Percentiles rank a stretch among this genome's conserved stretches.
phyloP scores from a whole-genome alignment of 108 stramenopile species.

The Skeletonema costatum region DNA sequence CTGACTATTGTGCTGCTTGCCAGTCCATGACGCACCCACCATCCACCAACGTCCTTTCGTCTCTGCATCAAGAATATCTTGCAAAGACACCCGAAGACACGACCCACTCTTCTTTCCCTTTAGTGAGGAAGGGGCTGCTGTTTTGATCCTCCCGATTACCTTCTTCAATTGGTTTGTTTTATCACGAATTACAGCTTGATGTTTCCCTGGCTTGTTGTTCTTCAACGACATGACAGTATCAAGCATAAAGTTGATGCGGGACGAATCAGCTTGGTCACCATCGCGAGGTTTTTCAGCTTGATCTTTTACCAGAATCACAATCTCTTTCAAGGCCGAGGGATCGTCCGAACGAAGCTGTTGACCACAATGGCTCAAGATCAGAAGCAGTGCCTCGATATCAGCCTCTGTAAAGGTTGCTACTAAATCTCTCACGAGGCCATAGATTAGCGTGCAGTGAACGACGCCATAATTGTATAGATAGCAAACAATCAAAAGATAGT shows the following conservation, averaged over 20 bases:
- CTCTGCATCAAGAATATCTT: constrained; percentile 82
- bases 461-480: constrained; percentile 93
- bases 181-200: constrained; percentile 70
- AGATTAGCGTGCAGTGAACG: constrained; percentile 89
- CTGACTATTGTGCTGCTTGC: constrained; percentile 68
- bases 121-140: constrained; percentile 43
- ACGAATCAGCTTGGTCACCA: constrained; percentile 45
- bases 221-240: constrained; percentile 91
- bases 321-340: constrained; percentile 90
- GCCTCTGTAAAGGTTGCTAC: constrained; percentile 78
- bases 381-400: constrained; percentile 88
- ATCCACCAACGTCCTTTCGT: constrained; percentile 94
- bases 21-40: constrained; percentile 93
- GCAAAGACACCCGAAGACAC: constrained; percentile 76
- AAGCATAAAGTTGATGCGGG: constrained; percentile 87
- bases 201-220: constrained; percentile 89
- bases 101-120: constrained; percentile 57
- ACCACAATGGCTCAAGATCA: constrained; percentile 88
- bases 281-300: constrained; percentile 36
- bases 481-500: constrained; percentile 85
- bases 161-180: constrained; percentile 76
- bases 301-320: constrained; percentile 87
- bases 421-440: constrained; percentile 86
- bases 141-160: constrained; percentile 83
- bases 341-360: constrained; percentile 90